Evolutionary conservation across 192 early-diverging fungal genomes (phyloP).

Genomic region (Geranomyces michiganensis): DNA sequence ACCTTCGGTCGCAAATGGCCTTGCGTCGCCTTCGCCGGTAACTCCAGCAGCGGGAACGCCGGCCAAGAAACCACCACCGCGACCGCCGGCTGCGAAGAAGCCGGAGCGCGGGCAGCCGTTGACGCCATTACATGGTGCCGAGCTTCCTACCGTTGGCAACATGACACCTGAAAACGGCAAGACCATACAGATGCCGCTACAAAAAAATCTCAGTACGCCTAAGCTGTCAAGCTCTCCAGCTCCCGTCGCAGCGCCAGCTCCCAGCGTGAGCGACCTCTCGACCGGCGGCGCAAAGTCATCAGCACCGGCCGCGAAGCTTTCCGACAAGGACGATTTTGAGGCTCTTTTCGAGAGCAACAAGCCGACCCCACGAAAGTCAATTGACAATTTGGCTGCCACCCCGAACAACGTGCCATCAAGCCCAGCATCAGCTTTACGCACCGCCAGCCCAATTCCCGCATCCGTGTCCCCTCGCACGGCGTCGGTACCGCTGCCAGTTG

Average conservation of each 20-base stretch:
- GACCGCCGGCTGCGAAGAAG: conserved; percentile 27
- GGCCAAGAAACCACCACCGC: conserved; percentile 26
- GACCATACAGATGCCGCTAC: no score
- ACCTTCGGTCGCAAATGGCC: background rate
- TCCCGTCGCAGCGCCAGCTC: background rate
- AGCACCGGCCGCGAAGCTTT: background rate
- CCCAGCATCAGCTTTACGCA: no score
- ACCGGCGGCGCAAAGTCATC: background rate
- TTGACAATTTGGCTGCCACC: background rate
- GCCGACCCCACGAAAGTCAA: background rate
- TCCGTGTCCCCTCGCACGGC: no score
- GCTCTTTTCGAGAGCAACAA: conserved; percentile 19
- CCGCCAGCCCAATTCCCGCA: no score
- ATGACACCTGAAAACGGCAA: background rate
- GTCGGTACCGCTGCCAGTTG: no score
- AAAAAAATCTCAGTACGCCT: background rate
- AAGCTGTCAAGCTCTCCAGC: background rate
- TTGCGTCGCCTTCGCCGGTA: background rate
- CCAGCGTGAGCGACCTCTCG: background rate
- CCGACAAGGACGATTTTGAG: conserved; percentile 26
- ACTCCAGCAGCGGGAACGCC: background rate
- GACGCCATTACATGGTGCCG: background rate
- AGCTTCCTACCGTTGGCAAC: background rate
- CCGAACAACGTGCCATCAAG: no score
- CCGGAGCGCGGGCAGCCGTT: conserved; percentile 12